Evolutionary conservation across 2,329 filamentous ascomycete species (phyloP).

Genomic region (Fusarium beomiforme): DNA sequence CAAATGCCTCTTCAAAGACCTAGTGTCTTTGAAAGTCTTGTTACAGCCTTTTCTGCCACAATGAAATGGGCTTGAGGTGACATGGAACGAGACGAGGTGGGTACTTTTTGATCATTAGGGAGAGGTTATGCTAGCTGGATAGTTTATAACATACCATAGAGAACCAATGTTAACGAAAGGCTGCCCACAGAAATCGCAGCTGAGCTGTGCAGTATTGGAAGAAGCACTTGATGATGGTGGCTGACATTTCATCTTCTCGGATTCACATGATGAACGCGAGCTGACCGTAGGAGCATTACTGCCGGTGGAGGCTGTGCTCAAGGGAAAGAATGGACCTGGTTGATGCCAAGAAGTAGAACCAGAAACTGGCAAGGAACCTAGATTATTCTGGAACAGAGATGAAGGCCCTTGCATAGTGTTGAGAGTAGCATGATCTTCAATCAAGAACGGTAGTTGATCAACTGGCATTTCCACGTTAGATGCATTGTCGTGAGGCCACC

Average conservation of each 20-base stretch:
- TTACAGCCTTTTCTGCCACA: background rate
- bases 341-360: accelerated
- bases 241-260: accelerated
- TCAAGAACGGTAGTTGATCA: background rate
- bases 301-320: accelerated
- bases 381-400: accelerated
- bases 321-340: accelerated
- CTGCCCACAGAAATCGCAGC: background rate
- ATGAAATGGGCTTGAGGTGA: accelerated
- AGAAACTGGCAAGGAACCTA: accelerated
- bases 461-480: background rate
- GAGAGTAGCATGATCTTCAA: background rate
- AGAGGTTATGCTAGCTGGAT: no score
- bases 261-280: accelerated
- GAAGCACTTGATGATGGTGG: background rate
- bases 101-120: background rate
- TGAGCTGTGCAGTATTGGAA: background rate
- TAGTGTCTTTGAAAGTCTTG: accelerated
- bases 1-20: background rate
- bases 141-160: background rate
- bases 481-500: background rate
- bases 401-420: accelerated
- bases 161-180: background rate
- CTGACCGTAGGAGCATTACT: background rate
- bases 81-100: background rate